Base-by-base conservation (phyloP, 75 land plant genomes). In the Cupressus sempervirens region DNA sequence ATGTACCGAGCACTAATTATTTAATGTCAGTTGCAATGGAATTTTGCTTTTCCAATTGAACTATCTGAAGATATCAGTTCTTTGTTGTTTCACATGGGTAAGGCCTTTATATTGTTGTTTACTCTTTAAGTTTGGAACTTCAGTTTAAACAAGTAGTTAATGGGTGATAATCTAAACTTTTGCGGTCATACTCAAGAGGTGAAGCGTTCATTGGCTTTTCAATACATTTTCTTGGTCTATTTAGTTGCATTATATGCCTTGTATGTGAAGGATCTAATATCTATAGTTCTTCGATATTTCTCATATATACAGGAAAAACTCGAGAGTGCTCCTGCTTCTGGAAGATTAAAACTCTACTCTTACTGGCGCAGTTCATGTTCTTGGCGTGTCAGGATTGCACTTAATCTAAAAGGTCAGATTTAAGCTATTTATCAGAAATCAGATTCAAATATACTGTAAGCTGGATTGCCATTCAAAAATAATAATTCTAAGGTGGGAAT, bases 361-460 rank as follows among this genome's bases (percentile, higher is more conserved):
- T 91, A 80, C 90, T 93, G 91, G 88, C 85, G 83, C 76, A 93
- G 95, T 85, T 90, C 93, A 14, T 93, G 95, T 83, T 72, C 95
- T 1, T 92, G 92, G 87, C 92, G 95, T 18, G 89, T 92, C 53
- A 90, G 95, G 40, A 89, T 93, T 75, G 95, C 91, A 23, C 88
- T 92, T 15, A 89, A 89, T 48, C 86, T 90, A 48, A 93, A 93
- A 93, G 95, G 94, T 91, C 67, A n/a, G 30, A 32, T 40, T 20
- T 38, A 76, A 76, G 2, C 45, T 20, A 20, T 38, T 40, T 76
- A 10, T 40, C 40, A 76, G 41, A 36, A 40, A 38, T 38, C 40
- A 34, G 45, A 76, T 20, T 20, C 16, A 76, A 38, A 10, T 76
- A 75, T 40, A 76, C 45, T 76, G 20, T 40, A 18, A 18, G 79